These are phyloP conservation scores for Chaetomium fimeti DNA, from an alignment of 495 filamentous ascomycete species.

Conservation along the genomic window DNA sequence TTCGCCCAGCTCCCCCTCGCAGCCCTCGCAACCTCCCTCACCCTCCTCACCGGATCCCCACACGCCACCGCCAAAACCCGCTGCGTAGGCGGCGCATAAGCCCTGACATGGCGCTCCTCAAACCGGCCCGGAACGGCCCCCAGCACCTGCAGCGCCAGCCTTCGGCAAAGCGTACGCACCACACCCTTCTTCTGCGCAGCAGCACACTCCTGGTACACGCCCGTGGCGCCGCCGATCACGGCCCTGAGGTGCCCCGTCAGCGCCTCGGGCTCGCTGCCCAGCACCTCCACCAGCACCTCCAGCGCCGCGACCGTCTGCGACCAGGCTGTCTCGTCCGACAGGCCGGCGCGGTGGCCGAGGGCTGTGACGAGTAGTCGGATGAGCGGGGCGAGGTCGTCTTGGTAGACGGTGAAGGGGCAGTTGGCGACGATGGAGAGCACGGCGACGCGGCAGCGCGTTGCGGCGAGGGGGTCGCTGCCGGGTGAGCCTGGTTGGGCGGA, in stretches of 20 bases:
- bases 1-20: slow-evolving; percentile 46
- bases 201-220: slow-evolving; percentile 32
- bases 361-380: slow-evolving; percentile 43
- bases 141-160: slow-evolving; percentile 42
- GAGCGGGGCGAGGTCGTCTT: slow-evolving; percentile 39
- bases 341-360: slow-evolving; percentile 20
- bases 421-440: slow-evolving; percentile 43
- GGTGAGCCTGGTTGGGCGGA: slow-evolving; percentile 27
- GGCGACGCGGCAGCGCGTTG: slow-evolving; percentile 32
- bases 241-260: slow-evolving; percentile 41
- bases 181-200: slow-evolving; percentile 3
- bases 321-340: slow-evolving; percentile 23
- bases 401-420: slow-evolving; percentile 43
- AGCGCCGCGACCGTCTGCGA: slow-evolving; percentile 37
- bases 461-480: slow-evolving; percentile 15
- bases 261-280: slow-evolving; percentile 37
- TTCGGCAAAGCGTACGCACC: slow-evolving; percentile 32
- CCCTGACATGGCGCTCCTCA: slow-evolving; percentile 42
- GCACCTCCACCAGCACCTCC: slow-evolving; percentile 40
- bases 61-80: slow-evolving; percentile 44
- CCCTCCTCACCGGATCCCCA: slow-evolving; percentile 46
- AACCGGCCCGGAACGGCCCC: slow-evolving; percentile 41
- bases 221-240: slow-evolving; percentile 36
- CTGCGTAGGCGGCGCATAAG: slow-evolving; percentile 36
- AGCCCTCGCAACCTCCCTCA: slow-evolving; percentile 41